Conservation (phyloP, 805 yeast genomes). For the Teunomyces gatunensis region DNA sequence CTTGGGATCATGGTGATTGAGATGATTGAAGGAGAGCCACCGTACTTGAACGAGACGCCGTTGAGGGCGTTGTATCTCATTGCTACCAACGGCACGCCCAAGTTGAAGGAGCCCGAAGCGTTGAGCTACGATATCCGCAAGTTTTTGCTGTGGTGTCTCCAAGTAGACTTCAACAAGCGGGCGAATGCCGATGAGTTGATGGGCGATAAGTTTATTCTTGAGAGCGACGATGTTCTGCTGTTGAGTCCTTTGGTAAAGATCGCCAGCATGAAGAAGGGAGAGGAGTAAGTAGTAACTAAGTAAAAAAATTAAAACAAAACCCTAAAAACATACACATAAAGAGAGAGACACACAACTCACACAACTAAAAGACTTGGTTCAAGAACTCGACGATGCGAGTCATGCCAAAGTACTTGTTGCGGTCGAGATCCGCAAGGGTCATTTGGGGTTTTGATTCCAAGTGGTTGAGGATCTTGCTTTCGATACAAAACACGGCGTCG, state of each 20-base stretch:
- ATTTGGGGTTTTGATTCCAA: conserved; percentile 7
- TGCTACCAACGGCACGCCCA: conserved; percentile 96
- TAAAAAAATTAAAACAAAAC: background rate
- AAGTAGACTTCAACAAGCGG: conserved; percentile 79
- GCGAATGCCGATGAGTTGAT: conserved; percentile 75
- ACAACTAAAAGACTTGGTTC: conserved; percentile 12
- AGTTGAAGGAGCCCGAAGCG: conserved; percentile 82
- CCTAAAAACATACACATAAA: background rate
- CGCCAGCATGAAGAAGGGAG: conserved; percentile 62
- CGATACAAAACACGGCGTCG: conserved; percentile 28
- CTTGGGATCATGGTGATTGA: conserved; percentile 97
- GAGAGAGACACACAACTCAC: background rate
- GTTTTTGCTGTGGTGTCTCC: conserved; percentile 75
- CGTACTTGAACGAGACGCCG: conserved; percentile 94
- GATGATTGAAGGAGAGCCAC: conserved; percentile 99
- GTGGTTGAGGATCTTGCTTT: conserved; percentile 18
- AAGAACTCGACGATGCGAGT: conserved; percentile 22
- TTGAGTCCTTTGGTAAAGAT: conserved; percentile 73
- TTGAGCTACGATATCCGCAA: conserved; percentile 62
- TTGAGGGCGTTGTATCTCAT: conserved; percentile 88
- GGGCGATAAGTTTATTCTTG: conserved; percentile 58
- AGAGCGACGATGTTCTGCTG: conserved; percentile 59
- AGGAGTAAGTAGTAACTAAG: conserved; percentile 8
- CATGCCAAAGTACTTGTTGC: conserved; percentile 20
- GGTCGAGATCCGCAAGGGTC: conserved; percentile 7